Evolutionary conservation across 352 stramenopile species (phyloP).

Genomic region (Pythium dissimile): DNA sequence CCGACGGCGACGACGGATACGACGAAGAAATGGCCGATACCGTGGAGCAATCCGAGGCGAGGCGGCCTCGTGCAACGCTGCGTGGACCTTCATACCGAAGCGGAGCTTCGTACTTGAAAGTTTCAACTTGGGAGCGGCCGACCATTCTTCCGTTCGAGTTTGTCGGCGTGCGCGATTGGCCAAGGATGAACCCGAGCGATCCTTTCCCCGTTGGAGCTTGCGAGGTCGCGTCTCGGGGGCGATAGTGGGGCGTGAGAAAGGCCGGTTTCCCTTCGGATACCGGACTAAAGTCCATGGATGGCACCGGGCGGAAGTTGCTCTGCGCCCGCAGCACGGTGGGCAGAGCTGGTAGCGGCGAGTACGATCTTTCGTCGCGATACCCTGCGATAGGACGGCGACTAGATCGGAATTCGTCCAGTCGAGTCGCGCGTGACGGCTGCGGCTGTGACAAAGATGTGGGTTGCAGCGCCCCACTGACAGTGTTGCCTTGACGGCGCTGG

Average conservation of each 20-base stretch:
- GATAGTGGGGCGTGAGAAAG: too few species aligned
- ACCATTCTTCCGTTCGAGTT: too few species aligned
- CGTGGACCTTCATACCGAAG: too few species aligned
- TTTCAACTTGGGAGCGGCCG: too few species aligned
- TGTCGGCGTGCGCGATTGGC: neutral
- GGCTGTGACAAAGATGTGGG: neutral
- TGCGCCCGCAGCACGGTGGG: conserved; percentile 6
- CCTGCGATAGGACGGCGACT: neutral
- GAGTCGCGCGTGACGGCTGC: too few species aligned
- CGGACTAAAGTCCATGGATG: neutral
- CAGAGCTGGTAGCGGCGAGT: conserved; percentile 5
- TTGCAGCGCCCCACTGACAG: too few species aligned
- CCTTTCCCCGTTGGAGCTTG: neutral
- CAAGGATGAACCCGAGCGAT: neutral
- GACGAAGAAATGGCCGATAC: neutral
- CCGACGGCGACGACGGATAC: conserved; percentile 4
- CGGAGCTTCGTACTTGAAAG: too few species aligned
- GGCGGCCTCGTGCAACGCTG: neutral
- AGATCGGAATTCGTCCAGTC: neutral
- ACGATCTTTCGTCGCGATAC: conserved; percentile 1
- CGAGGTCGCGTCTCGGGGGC: neutral
- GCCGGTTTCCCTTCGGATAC: too few species aligned
- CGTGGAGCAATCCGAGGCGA: neutral
- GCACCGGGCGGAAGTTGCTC: conserved; percentile 7
- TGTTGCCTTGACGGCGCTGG: conserved; percentile 10